Conservation (phyloP, 1,284 basidiomycete genomes). For the Apiotrichum montevideense region DNA sequence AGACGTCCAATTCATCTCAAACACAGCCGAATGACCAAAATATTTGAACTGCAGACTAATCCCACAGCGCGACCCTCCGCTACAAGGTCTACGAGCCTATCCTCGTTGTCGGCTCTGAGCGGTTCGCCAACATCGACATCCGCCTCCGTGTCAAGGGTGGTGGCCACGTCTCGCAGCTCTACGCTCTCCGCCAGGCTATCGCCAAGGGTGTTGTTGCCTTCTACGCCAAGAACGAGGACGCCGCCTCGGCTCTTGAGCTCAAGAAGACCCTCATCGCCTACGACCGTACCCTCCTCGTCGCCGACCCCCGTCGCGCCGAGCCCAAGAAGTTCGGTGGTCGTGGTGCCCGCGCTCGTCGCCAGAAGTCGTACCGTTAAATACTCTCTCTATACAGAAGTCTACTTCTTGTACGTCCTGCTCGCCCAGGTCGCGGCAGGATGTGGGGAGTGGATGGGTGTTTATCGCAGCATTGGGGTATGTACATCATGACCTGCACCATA, state of each 20-base stretch:
- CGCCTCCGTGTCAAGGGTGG: conserved; percentile 98
- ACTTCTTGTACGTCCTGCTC: conserved; percentile 1
- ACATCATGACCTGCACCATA: conserved; percentile 19
- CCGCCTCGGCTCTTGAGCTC: conserved; percentile 89
- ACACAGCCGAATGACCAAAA: not conserved
- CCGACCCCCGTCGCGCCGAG: conserved; percentile 98
- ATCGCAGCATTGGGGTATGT: conserved; percentile 24
- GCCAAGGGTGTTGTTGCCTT: conserved; percentile 94
- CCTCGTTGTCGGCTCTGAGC: conserved; percentile 80
- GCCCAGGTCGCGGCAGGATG: conserved; percentile 15
- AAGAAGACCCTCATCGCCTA: conserved; percentile 95
- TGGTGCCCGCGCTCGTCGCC: conserved; percentile 92
- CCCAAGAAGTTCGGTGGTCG: conserved; percentile 98
- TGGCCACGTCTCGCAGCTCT: conserved; percentile 98
- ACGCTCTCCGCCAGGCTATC: conserved; percentile 98
- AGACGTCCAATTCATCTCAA: not conserved
- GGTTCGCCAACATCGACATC: conserved; percentile 82
- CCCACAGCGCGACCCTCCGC: conserved; percentile 70
- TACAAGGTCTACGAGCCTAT: conserved; percentile 98
- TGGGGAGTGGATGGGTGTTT: conserved; percentile 12
- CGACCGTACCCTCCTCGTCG: conserved; percentile 90
- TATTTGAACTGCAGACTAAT: conserved; percentile 1
- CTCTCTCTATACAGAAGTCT: conserved; percentile 1
- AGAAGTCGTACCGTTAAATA: conserved; percentile 91
- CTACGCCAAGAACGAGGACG: conserved; percentile 98